A percentile compares a stretch with the other conserved stretches of the same genome.
These are phyloP conservation scores for Clavaria fumosa DNA, from an alignment of 768 basidiomycete genomes.

Conservation along the genomic window DNA sequence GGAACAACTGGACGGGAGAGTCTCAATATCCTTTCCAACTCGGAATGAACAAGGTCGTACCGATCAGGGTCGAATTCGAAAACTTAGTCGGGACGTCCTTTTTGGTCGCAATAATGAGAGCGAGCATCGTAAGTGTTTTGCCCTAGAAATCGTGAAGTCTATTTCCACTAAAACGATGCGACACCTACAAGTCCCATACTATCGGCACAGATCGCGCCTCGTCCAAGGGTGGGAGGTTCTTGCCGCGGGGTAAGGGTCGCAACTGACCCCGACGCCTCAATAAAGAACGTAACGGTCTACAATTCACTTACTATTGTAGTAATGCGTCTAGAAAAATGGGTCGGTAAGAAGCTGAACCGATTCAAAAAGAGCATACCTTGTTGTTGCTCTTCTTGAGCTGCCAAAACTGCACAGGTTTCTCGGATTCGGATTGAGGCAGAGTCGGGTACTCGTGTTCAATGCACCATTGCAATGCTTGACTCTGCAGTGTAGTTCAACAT, in stretches of 20 bases:
- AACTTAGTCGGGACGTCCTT: slow-evolving; percentile 38
- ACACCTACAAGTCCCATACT: slow-evolving; percentile 45
- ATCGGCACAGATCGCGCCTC: slow-evolving; percentile 82
- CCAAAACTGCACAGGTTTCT: slow-evolving; percentile 85
- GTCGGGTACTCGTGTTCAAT: slow-evolving; percentile 64
- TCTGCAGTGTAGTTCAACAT: slow-evolving; percentile 30
- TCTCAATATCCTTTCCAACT: not conserved
- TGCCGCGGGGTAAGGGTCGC: slow-evolving; percentile 72
- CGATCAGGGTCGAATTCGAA: slow-evolving; percentile 64
- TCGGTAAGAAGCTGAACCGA: too few relatives aligned
- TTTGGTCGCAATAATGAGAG: slow-evolving; percentile 68
- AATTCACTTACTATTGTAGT: slow-evolving; percentile 43
- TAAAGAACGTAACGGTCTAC: slow-evolving; percentile 2
- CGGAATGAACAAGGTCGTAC: slow-evolving; percentile 24
- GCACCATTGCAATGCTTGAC: slow-evolving; percentile 79
- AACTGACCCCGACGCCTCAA: slow-evolving; percentile 24
- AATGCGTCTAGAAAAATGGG: slow-evolving; percentile 49
- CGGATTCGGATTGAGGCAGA: slow-evolving; percentile 48
- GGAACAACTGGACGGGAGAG: slow-evolving; percentile 67
- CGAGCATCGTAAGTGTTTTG: slow-evolving; percentile 82
- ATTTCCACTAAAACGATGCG: not conserved
- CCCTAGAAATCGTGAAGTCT: slow-evolving; percentile 32
- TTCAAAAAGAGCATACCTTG: slow-evolving; percentile 33
- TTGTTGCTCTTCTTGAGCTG: slow-evolving; percentile 39
- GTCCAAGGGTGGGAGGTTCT: slow-evolving; percentile 45